A percentile compares a stretch with the other conserved stretches of the same genome.
phyloP scores from a whole-genome alignment of 495 filamentous ascomycete genomes.

The Penicillium antarcticum region DNA sequence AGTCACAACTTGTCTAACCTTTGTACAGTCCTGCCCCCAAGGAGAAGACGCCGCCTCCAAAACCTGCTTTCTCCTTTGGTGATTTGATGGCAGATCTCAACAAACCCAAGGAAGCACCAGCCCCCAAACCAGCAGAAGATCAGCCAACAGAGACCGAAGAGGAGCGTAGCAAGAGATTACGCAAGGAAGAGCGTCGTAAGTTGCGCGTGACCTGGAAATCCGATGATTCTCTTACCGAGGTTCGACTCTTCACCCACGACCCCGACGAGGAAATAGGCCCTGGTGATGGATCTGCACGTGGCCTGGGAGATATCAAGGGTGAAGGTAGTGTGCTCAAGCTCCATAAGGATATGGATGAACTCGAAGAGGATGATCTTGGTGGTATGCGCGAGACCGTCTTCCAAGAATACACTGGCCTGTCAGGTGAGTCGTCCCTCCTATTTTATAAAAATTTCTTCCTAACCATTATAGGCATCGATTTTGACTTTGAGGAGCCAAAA shows the following conservation, averaged over 20 bases:
- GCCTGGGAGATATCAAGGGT: conserved; percentile 65
- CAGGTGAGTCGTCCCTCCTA: conserved; percentile 26
- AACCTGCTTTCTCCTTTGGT: conserved; percentile 52
- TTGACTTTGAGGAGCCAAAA: conserved; percentile 49
- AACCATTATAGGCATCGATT: conserved; percentile 48
- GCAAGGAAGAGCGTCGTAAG: conserved; percentile 74
- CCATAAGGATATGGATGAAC: conserved; percentile 55
- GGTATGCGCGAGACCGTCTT: conserved; percentile 44
- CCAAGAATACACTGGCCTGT: conserved; percentile 41
- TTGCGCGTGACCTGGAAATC: conserved; percentile 70
- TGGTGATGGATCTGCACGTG: conserved; percentile 59
- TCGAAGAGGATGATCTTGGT: conserved; percentile 68
- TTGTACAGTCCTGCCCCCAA: conserved; percentile 25
- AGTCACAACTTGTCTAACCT: conserved; percentile 13
- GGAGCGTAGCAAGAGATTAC: conserved; percentile 66
- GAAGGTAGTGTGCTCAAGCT: conserved; percentile 83
- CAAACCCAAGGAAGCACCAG: conserved; percentile 58
- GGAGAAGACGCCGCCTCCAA: conserved; percentile 39
- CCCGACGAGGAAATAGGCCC: conserved; percentile 78
- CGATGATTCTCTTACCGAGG: conserved; percentile 66
- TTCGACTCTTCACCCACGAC: conserved; percentile 73
- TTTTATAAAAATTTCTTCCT: conserved; percentile 9
- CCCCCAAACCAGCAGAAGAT: conserved; percentile 49
- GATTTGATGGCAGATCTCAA: conserved; percentile 63
- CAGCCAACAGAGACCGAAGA: conserved; percentile 70